Conservation (phyloP, 2,329 filamentous ascomycete species). For the Xylaria sp. region DNA sequence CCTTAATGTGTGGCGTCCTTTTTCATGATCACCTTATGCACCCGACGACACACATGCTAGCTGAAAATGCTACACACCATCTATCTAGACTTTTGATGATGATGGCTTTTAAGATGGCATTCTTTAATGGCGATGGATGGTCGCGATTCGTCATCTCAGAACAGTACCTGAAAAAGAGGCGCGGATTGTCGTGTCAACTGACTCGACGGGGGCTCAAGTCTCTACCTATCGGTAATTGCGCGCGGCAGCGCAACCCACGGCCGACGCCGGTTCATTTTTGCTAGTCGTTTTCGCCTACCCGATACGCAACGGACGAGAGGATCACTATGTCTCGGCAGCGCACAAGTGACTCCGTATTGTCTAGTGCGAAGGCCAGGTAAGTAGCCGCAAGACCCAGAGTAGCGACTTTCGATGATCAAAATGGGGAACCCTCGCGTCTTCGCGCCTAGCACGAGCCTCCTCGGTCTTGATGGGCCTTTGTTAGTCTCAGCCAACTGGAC, state of each 20-base stretch:
- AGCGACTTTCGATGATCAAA: conserved; percentile 1
- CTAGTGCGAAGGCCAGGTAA: background rate
- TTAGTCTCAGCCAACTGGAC: background rate
- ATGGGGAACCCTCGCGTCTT: background rate
- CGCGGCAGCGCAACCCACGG: conserved; percentile 9
- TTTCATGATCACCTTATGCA: background rate
- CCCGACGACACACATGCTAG: background rate
- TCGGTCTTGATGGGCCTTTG: background rate
- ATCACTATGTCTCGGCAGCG: background rate
- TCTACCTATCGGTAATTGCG: background rate
- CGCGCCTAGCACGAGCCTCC: background rate
- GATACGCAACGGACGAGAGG: background rate
- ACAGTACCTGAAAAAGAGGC: conserved; percentile 8
- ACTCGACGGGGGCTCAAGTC: background rate
- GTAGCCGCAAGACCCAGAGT: background rate
- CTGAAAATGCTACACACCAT: background rate
- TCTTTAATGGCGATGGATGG: background rate
- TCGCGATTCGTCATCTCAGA: conserved; percentile 1
- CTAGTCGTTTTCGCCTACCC: background rate
- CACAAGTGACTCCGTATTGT: background rate
- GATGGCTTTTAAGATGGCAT: background rate
- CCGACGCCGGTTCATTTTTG: background rate
- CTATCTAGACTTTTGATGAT: background rate
- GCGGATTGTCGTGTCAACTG: background rate
- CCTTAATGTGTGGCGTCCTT: background rate